Conservation (phyloP, 2,329 filamentous ascomycete genomes). For the Alternaria sp. region DNA sequence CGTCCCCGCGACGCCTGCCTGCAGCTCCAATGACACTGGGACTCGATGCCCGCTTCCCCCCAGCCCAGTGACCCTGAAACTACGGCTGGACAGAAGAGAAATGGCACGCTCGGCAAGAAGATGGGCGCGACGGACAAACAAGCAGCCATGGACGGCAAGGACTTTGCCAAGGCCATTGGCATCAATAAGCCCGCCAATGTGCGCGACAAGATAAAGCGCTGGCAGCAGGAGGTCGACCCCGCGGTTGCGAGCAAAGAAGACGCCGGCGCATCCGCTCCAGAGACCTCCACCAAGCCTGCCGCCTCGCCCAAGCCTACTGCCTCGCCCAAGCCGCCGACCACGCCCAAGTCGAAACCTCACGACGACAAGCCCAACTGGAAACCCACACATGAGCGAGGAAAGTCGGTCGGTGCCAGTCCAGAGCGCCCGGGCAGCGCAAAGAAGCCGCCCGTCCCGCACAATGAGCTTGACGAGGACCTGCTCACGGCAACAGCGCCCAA, state of each 20-base stretch:
- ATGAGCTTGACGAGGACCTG: constrained; percentile 56
- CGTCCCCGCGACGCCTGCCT: constrained; percentile 19
- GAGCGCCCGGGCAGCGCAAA: constrained; percentile 45
- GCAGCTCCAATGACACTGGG: constrained; percentile 34
- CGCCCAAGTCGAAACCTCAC: constrained; percentile 37
- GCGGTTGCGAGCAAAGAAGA: constrained; percentile 51
- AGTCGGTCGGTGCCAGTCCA: constrained; percentile 37
- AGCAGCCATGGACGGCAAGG: constrained; percentile 45
- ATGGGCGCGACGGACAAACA: constrained; percentile 41
- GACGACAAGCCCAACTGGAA: constrained; percentile 43
- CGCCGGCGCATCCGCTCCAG: constrained; percentile 14
- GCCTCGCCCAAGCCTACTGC: constrained; percentile 25
- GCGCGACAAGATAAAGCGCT: constrained; percentile 79
- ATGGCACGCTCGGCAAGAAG: constrained; percentile 44
- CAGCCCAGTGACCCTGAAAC: constrained; percentile 34
- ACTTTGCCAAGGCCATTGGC: constrained; percentile 53
- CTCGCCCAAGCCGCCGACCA: constrained; percentile 39
- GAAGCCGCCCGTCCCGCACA: constrained; percentile 44
- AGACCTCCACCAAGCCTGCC: constrained; percentile 12
- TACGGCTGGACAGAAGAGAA: constrained; percentile 31
- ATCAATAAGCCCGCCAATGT: constrained; percentile 61
- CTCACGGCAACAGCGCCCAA: constrained; percentile 72
- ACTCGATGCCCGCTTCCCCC: constrained; percentile 38
- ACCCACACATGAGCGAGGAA: constrained; percentile 34
- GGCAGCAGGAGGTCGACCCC: constrained; percentile 80